These are phyloP conservation scores for Neonectria magnoliae DNA, from an alignment of 2,329 filamentous ascomycete genomes.

Conservation along the genomic window DNA sequence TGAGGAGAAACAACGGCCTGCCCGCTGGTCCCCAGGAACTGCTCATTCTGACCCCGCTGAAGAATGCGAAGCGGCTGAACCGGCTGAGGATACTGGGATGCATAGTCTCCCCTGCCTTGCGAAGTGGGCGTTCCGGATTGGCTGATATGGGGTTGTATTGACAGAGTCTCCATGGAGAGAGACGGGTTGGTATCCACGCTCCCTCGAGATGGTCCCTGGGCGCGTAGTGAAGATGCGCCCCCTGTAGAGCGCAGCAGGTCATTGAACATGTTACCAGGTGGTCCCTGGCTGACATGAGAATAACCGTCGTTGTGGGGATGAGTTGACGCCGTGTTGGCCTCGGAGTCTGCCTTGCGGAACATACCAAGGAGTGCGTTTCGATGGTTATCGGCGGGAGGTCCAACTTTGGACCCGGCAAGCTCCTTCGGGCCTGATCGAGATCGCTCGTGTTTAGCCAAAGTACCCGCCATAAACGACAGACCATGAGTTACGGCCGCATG, in stretches of 20 bases:
- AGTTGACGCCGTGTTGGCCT: constrained; percentile 19
- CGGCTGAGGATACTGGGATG: constrained; percentile 31
- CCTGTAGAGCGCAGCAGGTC: constrained; percentile 34
- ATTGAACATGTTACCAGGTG: constrained; percentile 34
- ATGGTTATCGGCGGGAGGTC: constrained; percentile 47
- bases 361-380: constrained; percentile 62
- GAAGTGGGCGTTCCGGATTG: constrained; percentile 28
- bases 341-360: constrained; percentile 57
- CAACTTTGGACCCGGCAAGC: constrained; percentile 41
- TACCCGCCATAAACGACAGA: constrained; percentile 19
- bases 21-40: constrained; percentile 29
- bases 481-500: constrained; percentile 23
- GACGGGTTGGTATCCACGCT: constrained; percentile 29
- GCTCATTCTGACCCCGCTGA: constrained; percentile 47
- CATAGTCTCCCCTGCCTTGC: constrained; percentile 30
- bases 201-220: constrained; percentile 27
- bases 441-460: constrained; percentile 19
- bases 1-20: constrained; percentile 32
- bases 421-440: constrained; percentile 42
- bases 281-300: constrained; percentile 13
- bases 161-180: constrained; percentile 36
- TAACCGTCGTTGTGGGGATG: constrained; percentile 15
- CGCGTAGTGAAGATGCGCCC: constrained; percentile 9
- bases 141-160: constrained; percentile 27
- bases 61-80: constrained; percentile 48